Evolutionary conservation across 78 protist genomes (phyloP).

Genomic region (Guillardia theta): DNA sequence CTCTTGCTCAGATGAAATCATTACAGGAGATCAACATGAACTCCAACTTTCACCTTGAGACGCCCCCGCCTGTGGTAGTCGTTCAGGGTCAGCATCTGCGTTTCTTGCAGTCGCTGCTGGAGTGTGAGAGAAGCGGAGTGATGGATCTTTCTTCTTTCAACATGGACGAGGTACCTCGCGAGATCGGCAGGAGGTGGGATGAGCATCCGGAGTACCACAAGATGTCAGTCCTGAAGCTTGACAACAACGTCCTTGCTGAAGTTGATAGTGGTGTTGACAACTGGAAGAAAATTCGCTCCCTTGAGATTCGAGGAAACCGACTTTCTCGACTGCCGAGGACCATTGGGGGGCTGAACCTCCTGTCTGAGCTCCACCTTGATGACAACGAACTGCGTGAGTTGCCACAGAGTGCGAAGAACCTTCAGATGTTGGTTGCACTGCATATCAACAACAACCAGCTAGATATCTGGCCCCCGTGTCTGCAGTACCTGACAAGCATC

Average conservation of each 20-base stretch:
- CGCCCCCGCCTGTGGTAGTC: neutral
- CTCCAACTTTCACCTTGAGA: neutral
- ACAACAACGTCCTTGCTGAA: neutral
- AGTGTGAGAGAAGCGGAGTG: neutral
- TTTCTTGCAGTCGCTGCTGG: neutral
- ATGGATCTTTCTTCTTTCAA: neutral
- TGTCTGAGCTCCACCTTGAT: neutral
- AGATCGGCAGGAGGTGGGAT: neutral
- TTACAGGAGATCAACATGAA: neutral
- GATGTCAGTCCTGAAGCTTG: neutral
- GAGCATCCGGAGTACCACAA: slow-evolving; percentile 25
- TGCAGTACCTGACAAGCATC: neutral
- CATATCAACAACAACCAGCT: neutral
- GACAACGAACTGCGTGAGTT: neutral
- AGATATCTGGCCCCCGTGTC: neutral
- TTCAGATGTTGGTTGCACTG: neutral
- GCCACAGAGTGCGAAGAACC: neutral
- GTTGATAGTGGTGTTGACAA: neutral
- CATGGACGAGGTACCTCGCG: neutral
- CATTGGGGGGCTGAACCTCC: neutral
- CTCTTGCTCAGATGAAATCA: neutral
- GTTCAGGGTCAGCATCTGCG: neutral
- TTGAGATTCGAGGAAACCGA: neutral
- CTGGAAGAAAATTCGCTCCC: neutral
- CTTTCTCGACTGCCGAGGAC: neutral